Evolutionary conservation across 129 eudicot genomes (phyloP), one percentile per base, ranked within the genome.

Genomic region (Lactuca saligna): DNA sequence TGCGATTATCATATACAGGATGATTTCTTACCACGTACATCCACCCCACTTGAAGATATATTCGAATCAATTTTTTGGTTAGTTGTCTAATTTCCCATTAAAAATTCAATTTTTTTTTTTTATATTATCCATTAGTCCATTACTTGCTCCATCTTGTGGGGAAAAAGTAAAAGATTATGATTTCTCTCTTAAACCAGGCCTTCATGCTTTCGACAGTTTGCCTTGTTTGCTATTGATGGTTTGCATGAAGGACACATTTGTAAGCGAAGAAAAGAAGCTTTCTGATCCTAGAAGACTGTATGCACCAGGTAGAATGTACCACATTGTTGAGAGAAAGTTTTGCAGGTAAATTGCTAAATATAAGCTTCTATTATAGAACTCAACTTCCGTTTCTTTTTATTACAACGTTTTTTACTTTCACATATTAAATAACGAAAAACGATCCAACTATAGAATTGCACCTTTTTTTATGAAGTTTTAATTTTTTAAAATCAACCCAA

Each of bases 271-370:
- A 5, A 75, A 76, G 69, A 90, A 82, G 81, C 86, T 87, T 44
- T 50, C 63, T 50, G 97, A 90, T 65, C 91, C 91, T 20, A 82
- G 97, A 78, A 71, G 97, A 78, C 77, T 90, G 3, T 90, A 87
- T 76, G 97, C 97, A 17, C 97, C 97, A 1, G 97, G 97, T 8
- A 81, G 97, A 50, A 78, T 90, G 73, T 87, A 84, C 75, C 97
- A 90, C 68, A 87, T 90, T 25, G 95, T 90, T 6, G 97, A 87
- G 58, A 76, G 97, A 79, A 90, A 82, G 63, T 80, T 82, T 57
- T 90, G 91, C 82, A 82, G 97, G 97, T 89, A 70, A 79, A 20
- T 51, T 42, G 34, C 51, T 39, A 14, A 20, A n/a, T 63, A 25
- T 25, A 25, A 0, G 2, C 29, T 25, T 25, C 2, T 25, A 25